A percentile compares a stretch with the other conserved stretches of the same genome.
Evolutionary conservation across 257 asterid species (phyloP).

Genomic region (Solanum bukasovii): DNA sequence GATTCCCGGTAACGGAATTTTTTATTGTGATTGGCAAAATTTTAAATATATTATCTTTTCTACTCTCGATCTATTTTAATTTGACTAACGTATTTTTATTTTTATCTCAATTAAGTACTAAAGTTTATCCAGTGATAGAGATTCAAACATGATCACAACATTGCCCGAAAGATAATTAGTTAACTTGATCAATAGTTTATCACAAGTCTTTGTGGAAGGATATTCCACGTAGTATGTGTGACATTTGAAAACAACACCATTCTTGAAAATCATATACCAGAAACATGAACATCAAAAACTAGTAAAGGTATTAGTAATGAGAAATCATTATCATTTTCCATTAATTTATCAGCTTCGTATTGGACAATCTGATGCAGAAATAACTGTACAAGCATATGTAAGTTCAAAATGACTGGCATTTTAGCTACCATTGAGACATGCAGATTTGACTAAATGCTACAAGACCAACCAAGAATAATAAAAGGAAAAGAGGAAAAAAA

Average conservation of each 20-base stretch:
- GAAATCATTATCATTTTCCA: not conserved
- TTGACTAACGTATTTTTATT: too few relatives aligned
- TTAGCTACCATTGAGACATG: not conserved
- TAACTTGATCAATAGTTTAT: not conserved
- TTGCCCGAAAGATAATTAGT: too few relatives aligned
- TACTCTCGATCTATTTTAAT: not conserved
- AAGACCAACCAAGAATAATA: not conserved
- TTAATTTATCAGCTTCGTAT: not conserved
- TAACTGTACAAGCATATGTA: not conserved
- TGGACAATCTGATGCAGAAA: not conserved
- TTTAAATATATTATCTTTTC: not conserved
- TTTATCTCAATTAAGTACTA: not conserved
- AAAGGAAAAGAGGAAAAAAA: not conserved
- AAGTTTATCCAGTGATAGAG: not conserved
- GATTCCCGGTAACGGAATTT: slow-evolving; percentile 77
- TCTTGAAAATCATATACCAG: not conserved
- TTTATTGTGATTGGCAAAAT: not conserved
- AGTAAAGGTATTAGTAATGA: not conserved
- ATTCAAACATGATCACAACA: too few relatives aligned
- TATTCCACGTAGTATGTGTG: not conserved
- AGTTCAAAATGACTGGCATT: not conserved
- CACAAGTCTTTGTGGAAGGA: not conserved
- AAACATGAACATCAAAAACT: not conserved
- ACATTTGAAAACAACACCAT: not conserved
- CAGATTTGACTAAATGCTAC: not conserved